Evolutionary conservation across 768 basidiomycete genomes (phyloP).

Genomic region (Collybia mongolica): DNA sequence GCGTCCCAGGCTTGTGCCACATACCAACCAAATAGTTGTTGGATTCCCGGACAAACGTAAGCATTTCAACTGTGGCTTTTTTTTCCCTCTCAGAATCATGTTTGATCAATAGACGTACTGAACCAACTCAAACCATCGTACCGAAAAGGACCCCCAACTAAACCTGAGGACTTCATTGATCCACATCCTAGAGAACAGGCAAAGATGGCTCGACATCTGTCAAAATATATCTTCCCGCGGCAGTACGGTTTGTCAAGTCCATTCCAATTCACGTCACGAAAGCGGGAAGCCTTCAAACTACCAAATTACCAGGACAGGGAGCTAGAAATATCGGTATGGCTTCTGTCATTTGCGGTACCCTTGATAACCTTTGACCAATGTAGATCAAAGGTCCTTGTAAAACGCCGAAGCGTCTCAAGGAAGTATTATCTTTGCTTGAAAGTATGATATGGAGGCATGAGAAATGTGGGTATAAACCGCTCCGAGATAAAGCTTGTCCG

Average conservation of each 20-base stretch:
- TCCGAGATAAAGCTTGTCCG: slow-evolving; percentile 68
- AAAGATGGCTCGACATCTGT: slow-evolving; percentile 56
- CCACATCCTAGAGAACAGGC: slow-evolving; percentile 46
- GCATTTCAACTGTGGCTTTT: slow-evolving; percentile 15
- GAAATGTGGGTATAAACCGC: slow-evolving; percentile 67
- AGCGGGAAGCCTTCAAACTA: slow-evolving; percentile 30
- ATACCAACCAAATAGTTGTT: slow-evolving; percentile 48
- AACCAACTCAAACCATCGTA: slow-evolving; percentile 54
- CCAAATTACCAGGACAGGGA: slow-evolving; percentile 64
- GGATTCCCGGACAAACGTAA: slow-evolving; percentile 72
- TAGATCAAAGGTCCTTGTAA: slow-evolving; percentile 48
- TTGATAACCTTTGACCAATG: not conserved
- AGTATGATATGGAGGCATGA: slow-evolving; percentile 65
- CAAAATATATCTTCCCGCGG: slow-evolving; percentile 84
- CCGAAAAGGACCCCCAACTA: slow-evolving; percentile 23
- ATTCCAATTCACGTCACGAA: slow-evolving; percentile 35
- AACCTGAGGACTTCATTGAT: slow-evolving; percentile 32
- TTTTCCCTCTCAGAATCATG: not conserved
- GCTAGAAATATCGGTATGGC: slow-evolving; percentile 62
- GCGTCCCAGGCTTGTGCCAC: slow-evolving; percentile 51
- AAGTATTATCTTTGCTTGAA: slow-evolving; percentile 50
- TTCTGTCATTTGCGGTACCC: not conserved
- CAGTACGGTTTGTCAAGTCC: slow-evolving; percentile 69
- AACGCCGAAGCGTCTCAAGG: slow-evolving; percentile 74
- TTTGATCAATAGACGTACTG: slow-evolving; percentile 52